These are phyloP conservation scores for Epichloe baconii DNA, from an alignment of 2,329 filamentous ascomycete genomes.

Conservation along the genomic window DNA sequence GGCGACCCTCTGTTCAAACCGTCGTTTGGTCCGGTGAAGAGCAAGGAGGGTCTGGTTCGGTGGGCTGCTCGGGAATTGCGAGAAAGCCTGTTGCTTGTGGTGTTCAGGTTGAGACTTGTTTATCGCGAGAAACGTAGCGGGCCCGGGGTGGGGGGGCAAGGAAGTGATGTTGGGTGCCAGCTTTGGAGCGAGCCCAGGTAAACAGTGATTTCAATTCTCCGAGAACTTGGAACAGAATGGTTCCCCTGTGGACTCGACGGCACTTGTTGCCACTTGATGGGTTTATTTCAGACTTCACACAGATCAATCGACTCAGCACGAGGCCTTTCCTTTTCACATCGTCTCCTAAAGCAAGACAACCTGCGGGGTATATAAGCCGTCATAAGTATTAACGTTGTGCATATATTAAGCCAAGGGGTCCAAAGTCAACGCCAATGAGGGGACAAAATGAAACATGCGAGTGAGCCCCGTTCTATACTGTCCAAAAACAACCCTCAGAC, in stretches of 20 bases:
- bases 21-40: constrained; percentile 17
- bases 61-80: not conserved
- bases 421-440: not conserved
- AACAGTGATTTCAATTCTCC: not conserved
- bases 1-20: constrained; percentile 12
- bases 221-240: not conserved
- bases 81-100: not conserved
- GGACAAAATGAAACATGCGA: not conserved
- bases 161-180: not conserved
- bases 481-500: not conserved
- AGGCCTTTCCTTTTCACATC: not conserved
- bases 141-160: not conserved
- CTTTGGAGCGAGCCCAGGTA: not conserved
- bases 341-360: not conserved
- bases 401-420: not conserved
- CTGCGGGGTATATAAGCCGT: no score
- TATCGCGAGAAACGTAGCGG: not conserved
- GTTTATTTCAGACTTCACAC: not conserved
- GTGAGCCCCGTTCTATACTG: not conserved
- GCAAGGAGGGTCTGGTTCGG: not conserved
- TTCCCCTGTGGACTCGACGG: not conserved
- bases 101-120: constrained; percentile 2
- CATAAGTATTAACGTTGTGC: not conserved
- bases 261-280: not conserved
- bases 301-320: not conserved